phyloP scores from a whole-genome alignment of 129 eudicot species.

The Deinandra increscens region DNA sequence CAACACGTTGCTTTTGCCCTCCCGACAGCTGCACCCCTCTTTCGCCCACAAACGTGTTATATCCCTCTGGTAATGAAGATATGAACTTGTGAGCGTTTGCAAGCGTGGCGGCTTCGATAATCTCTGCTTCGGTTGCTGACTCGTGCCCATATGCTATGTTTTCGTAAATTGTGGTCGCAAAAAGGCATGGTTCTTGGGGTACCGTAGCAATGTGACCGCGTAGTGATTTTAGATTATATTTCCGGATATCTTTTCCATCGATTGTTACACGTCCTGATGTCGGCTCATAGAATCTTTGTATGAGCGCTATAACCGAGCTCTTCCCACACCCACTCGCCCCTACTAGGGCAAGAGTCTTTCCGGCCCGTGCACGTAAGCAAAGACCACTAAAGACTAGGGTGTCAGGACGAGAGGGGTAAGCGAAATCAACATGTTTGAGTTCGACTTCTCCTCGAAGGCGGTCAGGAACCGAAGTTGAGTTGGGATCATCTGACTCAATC shows the following conservation, averaged over 20 bases:
- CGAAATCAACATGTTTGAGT: slow-evolving; percentile 81
- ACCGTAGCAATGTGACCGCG: slow-evolving; percentile 75
- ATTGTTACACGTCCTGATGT: slow-evolving; percentile 75
- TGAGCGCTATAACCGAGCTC: slow-evolving; percentile 85
- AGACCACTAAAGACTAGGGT: slow-evolving; percentile 61
- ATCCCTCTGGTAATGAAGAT: slow-evolving; percentile 80
- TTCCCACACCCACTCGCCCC: slow-evolving; percentile 98
- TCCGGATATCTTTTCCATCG: slow-evolving; percentile 82
- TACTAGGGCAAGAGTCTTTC: slow-evolving; percentile 87
- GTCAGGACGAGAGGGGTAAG: slow-evolving; percentile 90
- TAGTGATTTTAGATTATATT: slow-evolving; percentile 72
- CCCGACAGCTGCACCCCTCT: slow-evolving; percentile 92
- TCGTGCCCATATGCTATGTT: slow-evolving; percentile 90
- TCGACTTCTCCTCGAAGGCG: slow-evolving; percentile 89
- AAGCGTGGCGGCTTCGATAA: slow-evolving; percentile 82
- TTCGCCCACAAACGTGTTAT: slow-evolving; percentile 85
- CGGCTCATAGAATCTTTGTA: slow-evolving; percentile 82
- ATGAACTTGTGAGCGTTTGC: slow-evolving; percentile 96
- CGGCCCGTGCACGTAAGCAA: slow-evolving; percentile 77
- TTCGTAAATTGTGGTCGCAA: slow-evolving; percentile 75
- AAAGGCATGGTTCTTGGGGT: slow-evolving; percentile 97
- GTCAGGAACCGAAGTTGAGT: slow-evolving; percentile 64
- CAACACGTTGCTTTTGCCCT: slow-evolving; percentile 92
- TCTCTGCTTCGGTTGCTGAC: slow-evolving; percentile 79
- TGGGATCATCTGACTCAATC: slow-evolving; percentile 78